Percentiles rank a stretch among this genome's conserved stretches.
Conservation (phyloP, 2,329 filamentous ascomycete species). For the Aspergillus sp. region DNA sequence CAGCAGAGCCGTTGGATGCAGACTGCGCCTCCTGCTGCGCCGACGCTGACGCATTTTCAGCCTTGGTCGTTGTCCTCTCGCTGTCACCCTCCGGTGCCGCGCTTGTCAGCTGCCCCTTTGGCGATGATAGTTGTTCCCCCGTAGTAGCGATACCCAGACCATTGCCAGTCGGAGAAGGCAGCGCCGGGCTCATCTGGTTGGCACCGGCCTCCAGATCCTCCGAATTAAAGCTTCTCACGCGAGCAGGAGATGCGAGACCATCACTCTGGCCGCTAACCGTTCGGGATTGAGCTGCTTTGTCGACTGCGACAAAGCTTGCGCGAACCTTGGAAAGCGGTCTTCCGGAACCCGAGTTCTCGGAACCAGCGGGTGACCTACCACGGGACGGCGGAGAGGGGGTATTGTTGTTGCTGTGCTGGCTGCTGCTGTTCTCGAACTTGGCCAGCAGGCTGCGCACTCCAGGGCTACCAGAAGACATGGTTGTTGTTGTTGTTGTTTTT, state of each 20-base stretch:
- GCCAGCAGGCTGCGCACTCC: constrained; percentile 67
- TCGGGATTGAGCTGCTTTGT: constrained; percentile 41
- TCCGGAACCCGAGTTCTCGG: constrained; percentile 32
- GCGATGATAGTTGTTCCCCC: constrained; percentile 11
- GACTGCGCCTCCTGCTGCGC: constrained; percentile 14
- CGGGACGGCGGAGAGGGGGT: constrained; percentile 57
- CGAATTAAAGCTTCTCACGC: constrained; percentile 24
- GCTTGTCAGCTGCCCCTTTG: constrained; percentile 4
- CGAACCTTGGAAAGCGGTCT: constrained; percentile 66
- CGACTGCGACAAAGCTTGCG: constrained; percentile 66
- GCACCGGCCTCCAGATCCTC: constrained; percentile 26
- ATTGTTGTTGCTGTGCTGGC: constrained; percentile 42
- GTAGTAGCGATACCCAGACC: constrained; percentile 7
- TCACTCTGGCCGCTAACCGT: constrained; percentile 33
- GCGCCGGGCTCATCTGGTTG: constrained; percentile 21
- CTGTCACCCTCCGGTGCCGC: constrained; percentile 6
- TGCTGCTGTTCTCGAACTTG: constrained; percentile 64
- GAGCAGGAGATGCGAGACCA: constrained; percentile 18
- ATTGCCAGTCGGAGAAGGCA: constrained; percentile 20
- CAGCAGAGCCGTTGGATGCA: constrained; percentile 2
- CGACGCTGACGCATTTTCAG: constrained; percentile 2
- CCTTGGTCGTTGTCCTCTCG: constrained; percentile 6
- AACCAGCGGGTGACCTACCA: constrained; percentile 57
- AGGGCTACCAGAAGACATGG: constrained; percentile 15
- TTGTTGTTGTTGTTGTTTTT: constrained; percentile 53